A percentile compares a stretch with the other conserved stretches of the same genome.
Conservation (phyloP, 371 early-diverging fungal genomes). For the Mortierella sp. region DNA sequence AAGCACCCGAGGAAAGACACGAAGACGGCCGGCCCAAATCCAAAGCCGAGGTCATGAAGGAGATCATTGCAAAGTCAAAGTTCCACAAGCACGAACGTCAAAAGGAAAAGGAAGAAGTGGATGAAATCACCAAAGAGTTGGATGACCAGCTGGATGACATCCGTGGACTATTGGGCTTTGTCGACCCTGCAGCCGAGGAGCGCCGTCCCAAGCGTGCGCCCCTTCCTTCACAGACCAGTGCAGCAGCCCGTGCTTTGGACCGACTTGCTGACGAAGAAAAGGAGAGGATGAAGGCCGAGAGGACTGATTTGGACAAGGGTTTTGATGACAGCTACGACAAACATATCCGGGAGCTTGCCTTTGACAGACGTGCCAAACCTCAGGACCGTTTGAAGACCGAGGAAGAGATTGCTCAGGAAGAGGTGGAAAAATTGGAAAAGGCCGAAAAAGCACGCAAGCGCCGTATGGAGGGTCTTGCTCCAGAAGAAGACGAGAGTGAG, state of each 20-base stretch:
- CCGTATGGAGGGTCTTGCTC: conserved; percentile 87
- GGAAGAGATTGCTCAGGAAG: conserved; percentile 90
- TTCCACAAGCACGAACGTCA: conserved; percentile 92
- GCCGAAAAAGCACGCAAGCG: conserved; percentile 85
- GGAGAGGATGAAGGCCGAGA: conserved; percentile 52
- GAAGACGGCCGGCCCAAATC: conserved; percentile 74
- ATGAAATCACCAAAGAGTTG: conserved; percentile 79
- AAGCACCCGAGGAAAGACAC: conserved; percentile 44
- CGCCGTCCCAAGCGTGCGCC: conserved; percentile 51
- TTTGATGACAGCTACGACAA: conserved; percentile 75
- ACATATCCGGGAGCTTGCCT: conserved; percentile 80
- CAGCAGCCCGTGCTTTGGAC: conserved; percentile 43
- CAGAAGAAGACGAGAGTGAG: conserved; percentile 74
- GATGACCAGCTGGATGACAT: conserved; percentile 91
- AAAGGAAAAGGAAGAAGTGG: conserved; percentile 82
- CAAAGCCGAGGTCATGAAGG: conserved; percentile 94
- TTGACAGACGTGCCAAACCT: conserved; percentile 87
- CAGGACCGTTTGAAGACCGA: conserved; percentile 94
- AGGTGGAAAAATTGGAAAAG: conserved; percentile 83
- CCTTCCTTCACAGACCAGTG: conserved; percentile 38
- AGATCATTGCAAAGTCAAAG: conserved; percentile 97
- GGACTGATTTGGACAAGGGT: conserved; percentile 39
- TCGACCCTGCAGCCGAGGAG: conserved; percentile 45
- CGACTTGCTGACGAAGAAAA: conserved; percentile 57
- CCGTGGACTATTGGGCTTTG: conserved; percentile 69